Conservation (phyloP, 2,329 filamentous ascomycete genomes). For the Arthroderma sp. region DNA sequence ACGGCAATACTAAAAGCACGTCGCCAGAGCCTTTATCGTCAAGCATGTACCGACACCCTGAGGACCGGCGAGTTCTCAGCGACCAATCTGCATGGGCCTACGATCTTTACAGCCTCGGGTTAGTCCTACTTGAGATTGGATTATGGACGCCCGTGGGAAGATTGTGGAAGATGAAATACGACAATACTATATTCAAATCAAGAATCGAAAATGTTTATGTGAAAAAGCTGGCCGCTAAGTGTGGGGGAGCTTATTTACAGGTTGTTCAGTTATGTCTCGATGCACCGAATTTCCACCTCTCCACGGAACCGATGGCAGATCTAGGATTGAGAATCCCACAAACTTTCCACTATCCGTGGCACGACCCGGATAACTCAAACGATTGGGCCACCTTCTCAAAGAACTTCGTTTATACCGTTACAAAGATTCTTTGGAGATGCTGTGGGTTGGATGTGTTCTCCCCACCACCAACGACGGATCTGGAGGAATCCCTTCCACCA, state of each 20-base stretch:
- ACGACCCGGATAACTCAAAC: slow-evolving; percentile 28
- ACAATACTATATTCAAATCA: slow-evolving; percentile 48
- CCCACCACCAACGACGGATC: slow-evolving; percentile 26
- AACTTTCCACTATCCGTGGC: slow-evolving; percentile 29
- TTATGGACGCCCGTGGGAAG: slow-evolving; percentile 50
- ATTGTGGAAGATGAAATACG: slow-evolving; percentile 53
- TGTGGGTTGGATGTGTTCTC: slow-evolving; percentile 30
- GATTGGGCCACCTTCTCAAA: slow-evolving; percentile 31
- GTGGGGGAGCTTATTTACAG: slow-evolving; percentile 50
- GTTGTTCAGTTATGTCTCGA: slow-evolving; percentile 49
- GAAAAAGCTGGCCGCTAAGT: slow-evolving; percentile 48
- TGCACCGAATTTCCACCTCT: slow-evolving; percentile 39
- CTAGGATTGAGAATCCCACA: slow-evolving; percentile 28
- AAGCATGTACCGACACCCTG: slow-evolving; percentile 50
- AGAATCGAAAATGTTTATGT: slow-evolving; percentile 51
- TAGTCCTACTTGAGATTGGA: slow-evolving; percentile 50
- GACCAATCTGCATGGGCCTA: slow-evolving; percentile 30
- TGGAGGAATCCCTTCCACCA: slow-evolving; percentile 30
- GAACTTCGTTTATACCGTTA: slow-evolving; percentile 32
- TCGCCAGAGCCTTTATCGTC: slow-evolving; percentile 32
- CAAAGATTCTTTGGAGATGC: slow-evolving; percentile 30
- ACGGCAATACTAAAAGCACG: slow-evolving; percentile 35
- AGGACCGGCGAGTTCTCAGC: slow-evolving; percentile 28
- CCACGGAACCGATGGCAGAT: slow-evolving; percentile 30
- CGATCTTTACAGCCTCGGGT: slow-evolving; percentile 49